Conservation (phyloP, 2,329 filamentous ascomycete genomes). For the Arthrobotrys sphaeroides region DNA sequence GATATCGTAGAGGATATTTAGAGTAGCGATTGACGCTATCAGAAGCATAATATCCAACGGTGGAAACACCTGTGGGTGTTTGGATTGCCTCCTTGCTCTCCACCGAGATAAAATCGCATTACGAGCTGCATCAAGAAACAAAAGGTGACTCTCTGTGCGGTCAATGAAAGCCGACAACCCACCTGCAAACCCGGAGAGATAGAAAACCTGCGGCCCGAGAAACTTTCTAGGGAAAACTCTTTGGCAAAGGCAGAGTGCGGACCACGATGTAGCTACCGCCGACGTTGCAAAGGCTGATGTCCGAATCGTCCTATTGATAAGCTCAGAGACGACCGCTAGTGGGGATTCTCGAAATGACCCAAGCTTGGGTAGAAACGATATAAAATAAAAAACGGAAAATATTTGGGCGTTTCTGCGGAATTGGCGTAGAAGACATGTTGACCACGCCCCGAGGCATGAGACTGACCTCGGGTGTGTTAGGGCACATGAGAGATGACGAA, state of each 20-base stretch:
- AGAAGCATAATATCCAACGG: slow-evolving; percentile 25
- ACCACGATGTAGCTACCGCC: slow-evolving; percentile 37
- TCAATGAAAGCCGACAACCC: slow-evolving; percentile 36
- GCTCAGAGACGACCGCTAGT: neutral
- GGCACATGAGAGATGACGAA: slow-evolving; percentile 41
- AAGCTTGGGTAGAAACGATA: slow-evolving; percentile 20
- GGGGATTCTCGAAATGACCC: neutral
- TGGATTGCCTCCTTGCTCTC: slow-evolving; percentile 12
- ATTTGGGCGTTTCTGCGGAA: slow-evolving; percentile 19
- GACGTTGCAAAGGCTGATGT: slow-evolving; percentile 29
- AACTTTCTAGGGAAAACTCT: slow-evolving; percentile 19
- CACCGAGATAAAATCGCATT: slow-evolving; percentile 32
- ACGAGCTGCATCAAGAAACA: slow-evolving; percentile 38
- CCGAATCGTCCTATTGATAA: slow-evolving; percentile 9
- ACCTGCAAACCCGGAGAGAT: slow-evolving; percentile 31
- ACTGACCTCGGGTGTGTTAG: slow-evolving; percentile 39
- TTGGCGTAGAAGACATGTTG: slow-evolving; percentile 1
- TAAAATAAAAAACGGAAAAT: slow-evolving; percentile 8
- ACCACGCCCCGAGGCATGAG: slow-evolving; percentile 27
- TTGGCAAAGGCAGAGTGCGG: slow-evolving; percentile 36
- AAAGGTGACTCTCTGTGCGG: neutral
- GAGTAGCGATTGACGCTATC: slow-evolving; percentile 21
- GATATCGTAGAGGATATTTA: slow-evolving; percentile 37
- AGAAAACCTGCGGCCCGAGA: slow-evolving; percentile 16
- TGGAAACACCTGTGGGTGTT: slow-evolving; percentile 8